Base-by-base conservation (phyloP, 306 rosid species). In the Corylus americana region DNA sequence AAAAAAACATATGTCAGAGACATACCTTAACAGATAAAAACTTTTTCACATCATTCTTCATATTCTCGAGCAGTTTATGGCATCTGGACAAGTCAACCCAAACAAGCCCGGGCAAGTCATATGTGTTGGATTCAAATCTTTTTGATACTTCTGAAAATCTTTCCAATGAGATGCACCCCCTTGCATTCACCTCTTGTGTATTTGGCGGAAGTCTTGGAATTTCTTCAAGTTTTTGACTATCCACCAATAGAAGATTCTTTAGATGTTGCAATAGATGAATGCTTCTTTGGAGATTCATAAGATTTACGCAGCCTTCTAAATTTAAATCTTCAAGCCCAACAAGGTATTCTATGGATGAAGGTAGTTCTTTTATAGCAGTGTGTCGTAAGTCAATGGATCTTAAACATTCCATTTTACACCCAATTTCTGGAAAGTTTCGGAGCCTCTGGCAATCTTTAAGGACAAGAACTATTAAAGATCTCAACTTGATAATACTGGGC, bases 351-450 rank as follows among this genome's bases (percentile, higher is more conserved):
- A 70, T 22, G 31, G 88, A 71, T 14, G 78, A 50, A 78, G 83
- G 81, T 8, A 75, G 10, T 67, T 76, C 81, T 44, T 70, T 71
- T 20, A 75, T 70, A 45, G 81, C 71, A 63, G 75, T 75, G 22
- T 18, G 13, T 54, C 70, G 58, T n/a, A 14, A 71, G 70, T 68
- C 27, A 61, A 78, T 16, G 54, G 5, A 47, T 49, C 81, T 45
- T 45, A 45, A 45, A 45, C 10, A 9, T 45, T 45, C 49, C 49
- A 45, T 45, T 45, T 7, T 5, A 3, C 49, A 45, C 49, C 80
- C 78, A 78, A 71, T 59, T 67, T 77, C 76, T 3, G 83, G 88
- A 81, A 85, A 75, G 31, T 55, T 59, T 64, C 69, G 61, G 29
- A 81, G 75, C 25, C 55, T 63, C 11, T 78, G n/a, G 78, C 85